Base-by-base conservation (phyloP, 2,329 filamentous ascomycete species). In the Alternaria viburni region DNA sequence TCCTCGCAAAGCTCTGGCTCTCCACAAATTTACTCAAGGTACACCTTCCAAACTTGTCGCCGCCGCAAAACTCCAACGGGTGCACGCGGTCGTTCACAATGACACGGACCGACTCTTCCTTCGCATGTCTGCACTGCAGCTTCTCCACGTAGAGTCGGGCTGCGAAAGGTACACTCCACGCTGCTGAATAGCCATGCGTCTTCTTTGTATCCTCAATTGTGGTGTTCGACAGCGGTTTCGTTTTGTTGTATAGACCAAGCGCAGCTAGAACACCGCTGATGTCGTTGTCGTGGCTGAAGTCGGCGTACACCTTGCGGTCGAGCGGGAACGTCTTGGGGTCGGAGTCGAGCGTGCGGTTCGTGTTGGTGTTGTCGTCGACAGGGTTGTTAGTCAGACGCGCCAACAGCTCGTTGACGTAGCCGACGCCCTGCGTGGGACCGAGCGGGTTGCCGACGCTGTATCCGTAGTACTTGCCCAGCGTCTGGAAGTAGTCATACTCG, bases 211-310 rank as follows among this genome's bases (percentile, higher is more conserved):
- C 81, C 43, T 85, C 76, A 25, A 88, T 78, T 0, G 77, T 81
- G 1, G 79, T 81, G 52, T 81, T 84, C 0, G 81, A 80, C 4
- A 85, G 74, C 11, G 85, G 82, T 13, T 76, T 73, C 0, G 88
- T 92, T 46, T 80, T 81, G 69, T 93, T 91, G 81, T 93, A 97
- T 25, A 97, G 81, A 0, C 93, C 92, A 67, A 97, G 76, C 0
- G 93, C 93, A 6, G 88, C 89, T 75, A 91, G 91, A 7, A 96
- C 88, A 8, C 87, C 86, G 28, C 87, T 88, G 89, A 97, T 93
- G 75, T 91, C 89, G 78, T 96, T 97, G 80, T 97, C 94, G 79
- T 97, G 94, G 66, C 90, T 92, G 76, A 97, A 97, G 79, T 97
- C 94, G 0, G 93, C 93, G 74, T 96, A 97, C 1, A 97, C 81